Conservation (phyloP, 1,139 yeast genomes). For the Debaryomycetaceae sp. region DNA sequence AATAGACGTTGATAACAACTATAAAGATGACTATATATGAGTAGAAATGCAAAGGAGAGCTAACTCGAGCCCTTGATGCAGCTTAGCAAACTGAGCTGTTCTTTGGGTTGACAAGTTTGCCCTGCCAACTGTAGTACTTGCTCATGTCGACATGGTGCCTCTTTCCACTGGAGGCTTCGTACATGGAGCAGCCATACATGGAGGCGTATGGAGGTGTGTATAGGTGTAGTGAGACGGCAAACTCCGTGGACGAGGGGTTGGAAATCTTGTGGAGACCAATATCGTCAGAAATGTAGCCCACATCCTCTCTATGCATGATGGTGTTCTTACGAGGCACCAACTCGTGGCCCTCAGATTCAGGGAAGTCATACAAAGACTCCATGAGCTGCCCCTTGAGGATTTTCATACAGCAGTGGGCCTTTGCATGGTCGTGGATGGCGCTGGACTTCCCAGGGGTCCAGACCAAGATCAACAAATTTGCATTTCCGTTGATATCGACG, state of each 20-base stretch:
- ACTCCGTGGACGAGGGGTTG: constrained; percentile 44
- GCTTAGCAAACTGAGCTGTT: constrained; percentile 31
- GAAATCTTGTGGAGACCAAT: constrained; percentile 67
- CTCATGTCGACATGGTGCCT: constrained; percentile 60
- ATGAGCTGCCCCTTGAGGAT: constrained; percentile 56
- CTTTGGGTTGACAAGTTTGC: constrained; percentile 33
- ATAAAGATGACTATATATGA: neutral
- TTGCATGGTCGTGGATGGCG: constrained; percentile 73
- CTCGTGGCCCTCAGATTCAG: constrained; percentile 26
- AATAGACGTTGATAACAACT: neutral
- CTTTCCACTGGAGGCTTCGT: constrained; percentile 51
- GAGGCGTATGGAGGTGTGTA: constrained; percentile 81
- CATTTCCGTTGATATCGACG: constrained; percentile 63
- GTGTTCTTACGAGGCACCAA: constrained; percentile 33
- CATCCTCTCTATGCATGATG: constrained; percentile 40
- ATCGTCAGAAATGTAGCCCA: constrained; percentile 65
- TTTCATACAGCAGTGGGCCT: constrained; percentile 71
- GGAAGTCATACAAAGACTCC: constrained; percentile 59
- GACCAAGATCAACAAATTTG: constrained; percentile 63
- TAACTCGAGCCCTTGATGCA: neutral
- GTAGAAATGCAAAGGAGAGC: neutral
- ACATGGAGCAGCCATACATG: constrained; percentile 62
- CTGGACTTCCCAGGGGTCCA: constrained; percentile 73
- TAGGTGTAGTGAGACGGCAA: constrained; percentile 69
- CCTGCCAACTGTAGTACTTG: constrained; percentile 63